Evolutionary conservation across 129 eudicot species (phyloP).

Genomic region (Helianthus annuus): DNA sequence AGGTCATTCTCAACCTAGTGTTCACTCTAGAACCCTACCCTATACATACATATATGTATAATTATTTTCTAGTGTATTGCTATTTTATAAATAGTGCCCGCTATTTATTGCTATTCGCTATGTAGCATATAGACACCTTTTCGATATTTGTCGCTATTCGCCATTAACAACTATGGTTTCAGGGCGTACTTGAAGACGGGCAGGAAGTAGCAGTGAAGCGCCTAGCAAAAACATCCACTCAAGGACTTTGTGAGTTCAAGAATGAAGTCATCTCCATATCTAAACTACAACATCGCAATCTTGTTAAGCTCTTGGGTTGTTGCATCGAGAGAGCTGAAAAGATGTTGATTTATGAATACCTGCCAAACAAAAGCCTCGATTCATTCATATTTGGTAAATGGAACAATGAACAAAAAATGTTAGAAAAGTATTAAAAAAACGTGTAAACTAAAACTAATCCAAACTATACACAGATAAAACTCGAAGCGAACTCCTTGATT

Average conservation of each 20-base stretch:
- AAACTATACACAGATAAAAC: not conserved
- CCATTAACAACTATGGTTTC: too few relatives aligned
- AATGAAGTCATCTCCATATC: constrained; percentile 53
- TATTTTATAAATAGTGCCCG: too few relatives aligned
- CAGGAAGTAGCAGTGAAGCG: constrained; percentile 64
- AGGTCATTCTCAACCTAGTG: too few relatives aligned
- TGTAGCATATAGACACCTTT: too few relatives aligned
- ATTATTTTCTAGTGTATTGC: too few relatives aligned
- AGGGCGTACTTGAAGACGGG: constrained; percentile 32
- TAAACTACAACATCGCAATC: constrained; percentile 65
- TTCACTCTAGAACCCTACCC: too few relatives aligned
- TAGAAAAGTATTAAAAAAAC: too few relatives aligned
- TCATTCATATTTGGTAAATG: constrained; percentile 36
- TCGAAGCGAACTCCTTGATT: constrained; percentile 21
- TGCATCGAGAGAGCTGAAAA: constrained; percentile 53
- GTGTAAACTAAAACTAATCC: too few relatives aligned
- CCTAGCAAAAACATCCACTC: constrained; percentile 41
- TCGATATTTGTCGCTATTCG: too few relatives aligned
- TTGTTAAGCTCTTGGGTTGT: constrained; percentile 62
- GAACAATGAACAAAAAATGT: constrained; percentile 21
- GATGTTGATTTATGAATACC: not conserved
- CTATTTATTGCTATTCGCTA: too few relatives aligned
- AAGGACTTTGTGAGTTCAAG: constrained; percentile 54
- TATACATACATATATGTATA: too few relatives aligned
- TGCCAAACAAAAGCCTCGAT: too few relatives aligned